A percentile compares a stretch with the other conserved stretches of the same genome.
Conservation (phyloP, 768 basidiomycete species). For the Amanita phalloides region DNA sequence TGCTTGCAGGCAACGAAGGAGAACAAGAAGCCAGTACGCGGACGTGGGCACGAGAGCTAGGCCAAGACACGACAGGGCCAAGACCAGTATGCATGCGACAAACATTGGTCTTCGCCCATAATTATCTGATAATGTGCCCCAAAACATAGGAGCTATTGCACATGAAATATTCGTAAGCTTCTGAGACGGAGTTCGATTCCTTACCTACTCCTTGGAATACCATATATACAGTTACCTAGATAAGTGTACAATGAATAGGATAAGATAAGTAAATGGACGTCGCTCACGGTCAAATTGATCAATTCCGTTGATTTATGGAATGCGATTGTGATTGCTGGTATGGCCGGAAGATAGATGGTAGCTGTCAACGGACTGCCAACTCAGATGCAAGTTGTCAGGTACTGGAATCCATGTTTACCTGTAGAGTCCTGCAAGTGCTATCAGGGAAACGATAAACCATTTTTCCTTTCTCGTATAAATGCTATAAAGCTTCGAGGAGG, state of each 20-base stretch:
- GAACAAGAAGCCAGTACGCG: constrained; percentile 69
- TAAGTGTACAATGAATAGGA: neutral
- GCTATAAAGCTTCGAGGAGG: constrained; percentile 45
- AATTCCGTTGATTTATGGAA: constrained; percentile 60
- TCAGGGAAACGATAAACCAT: constrained; percentile 55
- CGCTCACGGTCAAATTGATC: constrained; percentile 64
- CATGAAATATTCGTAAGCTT: neutral
- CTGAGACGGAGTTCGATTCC: constrained; percentile 8
- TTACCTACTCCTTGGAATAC: constrained; percentile 53
- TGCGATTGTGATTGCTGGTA: constrained; percentile 51
- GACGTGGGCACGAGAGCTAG: constrained; percentile 36
- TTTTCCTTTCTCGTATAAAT: constrained; percentile 48
- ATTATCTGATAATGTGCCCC: constrained; percentile 63
- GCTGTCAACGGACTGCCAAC: constrained; percentile 55
- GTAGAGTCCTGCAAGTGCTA: constrained; percentile 50
- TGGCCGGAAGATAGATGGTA: constrained; percentile 73
- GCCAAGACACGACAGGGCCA: constrained; percentile 57
- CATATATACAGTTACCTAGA: constrained; percentile 60
- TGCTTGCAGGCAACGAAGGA: constrained; percentile 74
- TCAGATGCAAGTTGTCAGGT: neutral
- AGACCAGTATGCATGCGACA: constrained; percentile 49
- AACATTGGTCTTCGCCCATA: constrained; percentile 56
- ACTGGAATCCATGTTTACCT: constrained; percentile 27
- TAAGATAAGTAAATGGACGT: constrained; percentile 5
- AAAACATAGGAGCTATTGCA: constrained; percentile 46